Evolutionary conservation across 164 flowering plant genomes (phyloP).

Genomic region (Cinnamomum chago): DNA sequence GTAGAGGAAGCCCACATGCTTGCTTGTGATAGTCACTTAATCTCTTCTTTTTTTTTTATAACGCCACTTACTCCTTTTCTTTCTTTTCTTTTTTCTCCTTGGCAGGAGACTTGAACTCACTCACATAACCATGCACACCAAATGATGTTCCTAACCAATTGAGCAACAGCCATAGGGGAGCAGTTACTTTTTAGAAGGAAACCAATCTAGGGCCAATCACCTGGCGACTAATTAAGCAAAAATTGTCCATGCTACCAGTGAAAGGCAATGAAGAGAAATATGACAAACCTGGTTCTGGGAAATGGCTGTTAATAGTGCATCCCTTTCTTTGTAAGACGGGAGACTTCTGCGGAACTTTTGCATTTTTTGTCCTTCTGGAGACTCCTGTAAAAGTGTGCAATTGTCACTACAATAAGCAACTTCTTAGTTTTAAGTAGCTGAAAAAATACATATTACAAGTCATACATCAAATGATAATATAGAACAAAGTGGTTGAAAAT

Average conservation of each 20-base stretch:
- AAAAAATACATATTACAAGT: neutral
- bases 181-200: no score
- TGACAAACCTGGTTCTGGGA: slow-evolving; percentile 65
- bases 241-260: neutral
- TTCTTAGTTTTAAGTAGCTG: neutral
- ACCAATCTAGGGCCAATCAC: neutral
- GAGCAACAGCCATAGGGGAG: no score
- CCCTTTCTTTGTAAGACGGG: slow-evolving; percentile 83
- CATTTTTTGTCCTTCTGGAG: slow-evolving; percentile 68
- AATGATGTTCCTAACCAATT: no score
- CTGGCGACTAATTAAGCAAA: neutral
- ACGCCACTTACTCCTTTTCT: no score
- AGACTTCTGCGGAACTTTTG: slow-evolving; percentile 68
- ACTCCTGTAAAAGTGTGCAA: slow-evolving; percentile 42
- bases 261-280: neutral
- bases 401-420: neutral
- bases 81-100: no score
- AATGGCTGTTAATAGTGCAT: slow-evolving; percentile 58
- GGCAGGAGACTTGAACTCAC: no score
- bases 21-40: no score
- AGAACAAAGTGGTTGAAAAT: neutral
- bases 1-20: no score
- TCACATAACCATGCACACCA: no score
- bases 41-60: no score
- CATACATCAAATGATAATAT: neutral